Percentiles rank a stretch among this genome's conserved stretches.
phyloP scores from a whole-genome alignment of 129 eudicot species.

The Erigeron canadensis region DNA sequence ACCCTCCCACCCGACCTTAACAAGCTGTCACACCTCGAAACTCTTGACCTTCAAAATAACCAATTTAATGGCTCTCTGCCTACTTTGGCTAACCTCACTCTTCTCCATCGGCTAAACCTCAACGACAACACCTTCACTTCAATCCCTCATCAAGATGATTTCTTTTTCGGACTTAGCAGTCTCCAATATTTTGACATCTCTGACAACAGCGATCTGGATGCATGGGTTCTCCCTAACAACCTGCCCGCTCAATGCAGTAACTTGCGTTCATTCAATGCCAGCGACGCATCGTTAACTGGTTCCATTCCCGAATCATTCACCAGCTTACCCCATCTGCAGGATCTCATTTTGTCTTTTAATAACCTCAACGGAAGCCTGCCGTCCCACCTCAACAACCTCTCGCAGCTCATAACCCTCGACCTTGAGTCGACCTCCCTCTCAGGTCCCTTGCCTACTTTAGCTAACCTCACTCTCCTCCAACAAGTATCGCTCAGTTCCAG shows the following conservation, averaged over 20 bases:
- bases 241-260: constrained; percentile 26
- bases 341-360: constrained; percentile 34
- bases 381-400: constrained; percentile 30
- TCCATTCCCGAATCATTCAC: constrained; percentile 40
- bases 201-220: background rate
- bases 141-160: constrained; percentile 10
- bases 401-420: constrained; percentile 33
- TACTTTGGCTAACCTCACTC: constrained; percentile 37
- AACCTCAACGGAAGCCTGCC: constrained; percentile 39
- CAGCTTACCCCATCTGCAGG: constrained; percentile 27
- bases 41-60: constrained; percentile 36
- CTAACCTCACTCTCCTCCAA: constrained; percentile 36
- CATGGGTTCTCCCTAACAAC: background rate
- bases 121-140: constrained; percentile 37
- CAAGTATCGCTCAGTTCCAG: constrained; percentile 22
- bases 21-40: constrained; percentile 33
- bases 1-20: constrained; percentile 38
- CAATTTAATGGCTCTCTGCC: constrained; percentile 42
- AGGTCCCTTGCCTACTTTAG: constrained; percentile 44
- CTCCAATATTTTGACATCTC: background rate
- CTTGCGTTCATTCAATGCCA: constrained; percentile 21
- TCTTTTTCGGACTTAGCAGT: constrained; percentile 32
- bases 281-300: constrained; percentile 15
- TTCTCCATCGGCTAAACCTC: constrained; percentile 25
- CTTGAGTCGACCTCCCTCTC: constrained; percentile 35